Base-by-base conservation (phyloP, 345 rosid species). In the Rhodamnia argentea region DNA sequence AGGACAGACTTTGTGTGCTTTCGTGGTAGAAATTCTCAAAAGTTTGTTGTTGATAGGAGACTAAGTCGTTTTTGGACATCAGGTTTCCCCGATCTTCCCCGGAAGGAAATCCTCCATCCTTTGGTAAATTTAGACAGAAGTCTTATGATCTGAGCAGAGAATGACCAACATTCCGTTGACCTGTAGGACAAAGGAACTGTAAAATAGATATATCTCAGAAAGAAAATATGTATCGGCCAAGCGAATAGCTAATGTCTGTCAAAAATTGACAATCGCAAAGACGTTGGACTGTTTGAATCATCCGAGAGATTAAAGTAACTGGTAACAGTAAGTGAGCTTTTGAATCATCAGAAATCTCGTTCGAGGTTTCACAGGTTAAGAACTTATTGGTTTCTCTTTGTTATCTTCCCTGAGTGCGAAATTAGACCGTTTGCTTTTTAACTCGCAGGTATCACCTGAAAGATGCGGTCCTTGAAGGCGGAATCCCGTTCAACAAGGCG, bases 231-330 rank as follows among this genome's bases (percentile, higher is more conserved):
- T 15, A 64, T 32, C 3, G 23, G 76, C 44, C 37, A 18, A 64
- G 76, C 13, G 24, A 64, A 32, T 64, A 6, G 76, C 44, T 32
- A 64, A 64, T 64, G 75, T 62, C 75, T 62, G 40, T 62, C 12
- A 7, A 64, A 64, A 64, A 42, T 64, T 64, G 76, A 82, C 54
- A 52, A 47, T 24, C 10, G 37, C 55, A 82, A 95, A 95, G 84
- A 92, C 94, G 94, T 89, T 96, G 11, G 98, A 96, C 87, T 94
- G 74, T 70, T 32, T 32, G 47, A 32, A 64, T 64, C 1, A 18
- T 32, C 78, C 44, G 44, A 70, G 76, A 37, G 78, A 70, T 32
- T 64, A 42, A 64, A 64, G 78, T 32, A 32, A 32, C 13, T 64
- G 44, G 42, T 64, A 44, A 64, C 12, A 22, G 44, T 32, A 62